Conservation (phyloP, 306 rosid species). For the Styphnolobium japonicum region DNA sequence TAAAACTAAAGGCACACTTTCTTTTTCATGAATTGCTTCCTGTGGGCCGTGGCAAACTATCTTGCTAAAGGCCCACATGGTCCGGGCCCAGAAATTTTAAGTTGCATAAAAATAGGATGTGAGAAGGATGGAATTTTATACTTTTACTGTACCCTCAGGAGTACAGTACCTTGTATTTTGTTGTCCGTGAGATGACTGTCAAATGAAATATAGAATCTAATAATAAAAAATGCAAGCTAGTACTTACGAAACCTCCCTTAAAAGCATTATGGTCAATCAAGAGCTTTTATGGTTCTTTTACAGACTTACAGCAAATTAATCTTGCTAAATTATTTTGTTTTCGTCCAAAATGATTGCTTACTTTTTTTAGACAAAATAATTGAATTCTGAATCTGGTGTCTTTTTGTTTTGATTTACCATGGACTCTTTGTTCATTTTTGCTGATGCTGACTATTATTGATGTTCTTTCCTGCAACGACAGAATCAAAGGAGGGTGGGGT, state of each 20-base stretch:
- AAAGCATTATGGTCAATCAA: background rate
- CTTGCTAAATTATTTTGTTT: background rate
- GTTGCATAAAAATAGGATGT: no score
- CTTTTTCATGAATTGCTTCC: no score
- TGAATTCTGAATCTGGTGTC: background rate
- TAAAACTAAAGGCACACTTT: background rate
- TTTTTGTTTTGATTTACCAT: background rate
- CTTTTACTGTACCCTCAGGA: no score
- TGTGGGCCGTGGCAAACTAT: background rate
- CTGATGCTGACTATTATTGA: background rate
- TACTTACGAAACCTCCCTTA: no score
- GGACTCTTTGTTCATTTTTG: background rate
- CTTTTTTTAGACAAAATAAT: background rate
- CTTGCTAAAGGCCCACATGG: background rate
- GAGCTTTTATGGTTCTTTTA: background rate
- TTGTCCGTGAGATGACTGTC: background rate
- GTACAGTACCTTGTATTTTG: no score
- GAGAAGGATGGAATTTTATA: no score
- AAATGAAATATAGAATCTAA: no score
- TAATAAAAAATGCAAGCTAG: no score
- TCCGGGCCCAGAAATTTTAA: background rate
- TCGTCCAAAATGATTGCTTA: background rate
- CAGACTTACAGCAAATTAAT: background rate
- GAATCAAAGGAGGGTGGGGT: slow-evolving; percentile 90
- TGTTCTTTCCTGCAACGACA: slow-evolving; percentile 15